phyloP scores from a whole-genome alignment of 257 asterid species.

The Solanum sitiens region DNA sequence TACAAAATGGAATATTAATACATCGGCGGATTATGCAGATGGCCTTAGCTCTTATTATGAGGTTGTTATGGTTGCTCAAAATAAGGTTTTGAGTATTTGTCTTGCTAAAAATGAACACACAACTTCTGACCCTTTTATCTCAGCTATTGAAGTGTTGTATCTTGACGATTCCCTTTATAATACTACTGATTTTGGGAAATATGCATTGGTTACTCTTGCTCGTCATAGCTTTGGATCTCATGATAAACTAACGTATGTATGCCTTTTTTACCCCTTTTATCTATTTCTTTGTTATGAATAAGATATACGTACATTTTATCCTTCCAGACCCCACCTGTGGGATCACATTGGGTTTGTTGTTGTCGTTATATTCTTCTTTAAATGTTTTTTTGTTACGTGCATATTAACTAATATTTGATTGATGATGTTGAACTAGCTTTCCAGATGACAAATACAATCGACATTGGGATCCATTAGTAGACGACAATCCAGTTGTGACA shows the following conservation, averaged over 20 bases:
- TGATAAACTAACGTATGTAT: slow-evolving; percentile 40
- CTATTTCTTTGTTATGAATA: not conserved
- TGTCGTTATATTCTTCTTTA: not conserved
- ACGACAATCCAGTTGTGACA: slow-evolving; percentile 32
- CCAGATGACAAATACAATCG: slow-evolving; percentile 82
- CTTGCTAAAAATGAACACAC: slow-evolving; percentile 64
- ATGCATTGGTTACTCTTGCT: slow-evolving; percentile 47
- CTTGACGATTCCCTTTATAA: slow-evolving; percentile 53
- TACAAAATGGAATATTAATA: slow-evolving; percentile 71
- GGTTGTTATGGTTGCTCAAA: slow-evolving; percentile 47
- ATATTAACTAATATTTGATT: not conserved
- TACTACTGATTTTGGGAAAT: slow-evolving; percentile 43
- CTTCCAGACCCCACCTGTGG: not conserved
- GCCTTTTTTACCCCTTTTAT: not conserved
- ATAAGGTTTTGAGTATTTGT: slow-evolving; percentile 43
- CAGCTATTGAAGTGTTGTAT: slow-evolving; percentile 54
- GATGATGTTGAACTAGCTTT: slow-evolving; percentile 29
- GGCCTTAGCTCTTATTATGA: slow-evolving; percentile 68
- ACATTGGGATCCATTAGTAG: slow-evolving; percentile 53
- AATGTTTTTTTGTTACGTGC: not conserved
- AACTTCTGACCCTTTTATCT: slow-evolving; percentile 55
- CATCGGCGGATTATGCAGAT: slow-evolving; percentile 51
- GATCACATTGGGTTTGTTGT: not conserved
- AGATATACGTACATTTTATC: not conserved
- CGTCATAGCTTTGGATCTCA: slow-evolving; percentile 50